Evolutionary conservation across 768 basidiomycete genomes (phyloP).

Genomic region (Asterophora lycoperdoides): DNA sequence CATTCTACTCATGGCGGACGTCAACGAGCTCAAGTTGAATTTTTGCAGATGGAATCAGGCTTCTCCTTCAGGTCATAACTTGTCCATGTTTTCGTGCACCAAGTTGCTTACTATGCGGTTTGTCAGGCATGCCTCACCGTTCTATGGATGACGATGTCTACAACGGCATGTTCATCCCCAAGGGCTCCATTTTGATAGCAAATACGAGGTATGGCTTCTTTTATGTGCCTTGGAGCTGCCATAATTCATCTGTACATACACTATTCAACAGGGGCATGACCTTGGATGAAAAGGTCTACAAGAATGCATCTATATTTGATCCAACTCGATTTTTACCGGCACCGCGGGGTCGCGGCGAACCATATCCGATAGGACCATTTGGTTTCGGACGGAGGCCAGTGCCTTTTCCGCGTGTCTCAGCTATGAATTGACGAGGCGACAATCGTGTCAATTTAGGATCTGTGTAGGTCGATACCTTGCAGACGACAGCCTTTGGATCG

Average conservation of each 20-base stretch:
- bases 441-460: not conserved
- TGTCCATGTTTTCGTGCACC: not conserved
- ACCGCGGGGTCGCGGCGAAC: conserved; percentile 13
- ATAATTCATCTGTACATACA: not conserved
- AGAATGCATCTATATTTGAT: conserved; percentile 9
- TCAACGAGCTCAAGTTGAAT: not conserved
- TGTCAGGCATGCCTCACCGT: conserved; percentile 6
- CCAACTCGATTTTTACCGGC: conserved; percentile 12
- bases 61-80: conserved; percentile 1
- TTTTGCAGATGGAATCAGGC: conserved; percentile 8
- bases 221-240: conserved; percentile 7
- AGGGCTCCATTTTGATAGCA: too few relatives aligned
- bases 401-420: too few relatives aligned
- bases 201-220: too few relatives aligned
- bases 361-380: conserved; percentile 9
- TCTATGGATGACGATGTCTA: conserved; percentile 15
- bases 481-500: conserved; percentile 30
- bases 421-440: too few relatives aligned
- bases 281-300: conserved; percentile 8
- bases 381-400: conserved; percentile 16
- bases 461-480: conserved; percentile 27
- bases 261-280: conserved; percentile 9
- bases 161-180: conserved; percentile 16
- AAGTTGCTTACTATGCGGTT: not conserved
- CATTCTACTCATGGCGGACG: too few relatives aligned